A percentile compares a stretch with the other conserved stretches of the same genome.
phyloP scores from a whole-genome alignment of 352 stramenopile genomes.

The Elongisporangium anandrum region DNA sequence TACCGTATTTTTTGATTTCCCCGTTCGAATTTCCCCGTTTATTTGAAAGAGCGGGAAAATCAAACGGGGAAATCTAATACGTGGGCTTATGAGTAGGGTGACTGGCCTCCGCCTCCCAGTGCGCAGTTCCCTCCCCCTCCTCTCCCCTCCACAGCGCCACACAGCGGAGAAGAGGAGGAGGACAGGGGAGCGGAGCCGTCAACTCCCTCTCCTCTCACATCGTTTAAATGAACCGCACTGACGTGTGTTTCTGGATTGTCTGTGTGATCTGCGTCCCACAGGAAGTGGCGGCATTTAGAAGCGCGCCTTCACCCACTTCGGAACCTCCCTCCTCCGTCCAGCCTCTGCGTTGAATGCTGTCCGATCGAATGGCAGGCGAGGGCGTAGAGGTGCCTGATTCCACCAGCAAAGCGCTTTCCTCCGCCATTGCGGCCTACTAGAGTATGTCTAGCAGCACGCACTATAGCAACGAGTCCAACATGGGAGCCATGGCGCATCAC shows the following conservation, averaged over 20 bases:
- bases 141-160: not conserved
- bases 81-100: not conserved
- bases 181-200: not conserved
- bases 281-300: not conserved
- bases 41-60: not conserved
- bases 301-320: not conserved
- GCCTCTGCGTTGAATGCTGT: slow-evolving; percentile 17
- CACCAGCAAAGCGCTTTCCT: slow-evolving; percentile 13
- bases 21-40: too few relatives aligned
- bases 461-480: slow-evolving; percentile 5
- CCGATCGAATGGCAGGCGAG: slow-evolving; percentile 28
- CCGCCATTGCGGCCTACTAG: slow-evolving; percentile 10
- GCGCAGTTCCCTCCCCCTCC: not conserved
- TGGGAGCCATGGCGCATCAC: not conserved
- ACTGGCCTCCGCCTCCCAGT: not conserved
- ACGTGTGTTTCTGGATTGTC: not conserved
- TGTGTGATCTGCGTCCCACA: not conserved
- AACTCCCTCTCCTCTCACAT: not conserved
- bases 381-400: slow-evolving; percentile 18
- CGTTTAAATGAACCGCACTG: not conserved
- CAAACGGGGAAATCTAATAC: not conserved
- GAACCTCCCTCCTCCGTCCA: not conserved
- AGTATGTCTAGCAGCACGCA: slow-evolving; percentile 12
- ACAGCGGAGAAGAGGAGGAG: not conserved
- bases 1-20: too few relatives aligned